Base-by-base conservation (phyloP, 768 basidiomycete species). In the Pholiota conissans region DNA sequence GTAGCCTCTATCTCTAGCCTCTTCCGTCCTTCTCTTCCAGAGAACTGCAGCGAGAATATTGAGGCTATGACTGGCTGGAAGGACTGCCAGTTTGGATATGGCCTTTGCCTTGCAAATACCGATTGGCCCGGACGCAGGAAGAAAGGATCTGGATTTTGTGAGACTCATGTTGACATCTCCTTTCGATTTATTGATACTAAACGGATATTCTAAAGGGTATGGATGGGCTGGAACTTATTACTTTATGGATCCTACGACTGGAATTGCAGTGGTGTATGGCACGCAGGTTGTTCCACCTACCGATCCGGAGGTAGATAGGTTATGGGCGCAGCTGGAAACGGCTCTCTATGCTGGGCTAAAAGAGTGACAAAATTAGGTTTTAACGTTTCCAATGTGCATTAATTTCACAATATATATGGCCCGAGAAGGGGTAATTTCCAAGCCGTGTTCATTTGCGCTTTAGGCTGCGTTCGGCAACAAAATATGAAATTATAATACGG, bases 201-300 rank as follows among this genome's bases (percentile, higher is more conserved):
- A 45, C 48, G 28, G 5, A 24, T 46, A 8, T 4, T 13, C 40
- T 1, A 16, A n/a, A 73, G 73, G 73, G 73, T 65, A 52, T 26
- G 74, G 74, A 22, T 76, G 70, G 70, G 73, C 73, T n/a, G 67
- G 67, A 20, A 74, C 75, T 1, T 68, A 62, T 40, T 68, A 67
- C 49, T 68, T 72, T 29, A 63, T 75, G 50, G 75, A 76, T 55
- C 73, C 73, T 18, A 63, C 60, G 3, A 70, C 72, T 2, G 74
- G 74, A 2, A 63, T 76, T 34, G 73, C 73, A 0, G 63, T 63
- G 4, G 72, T 74, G 0, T 70, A 71, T 54, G 74, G 72, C 13
- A 71, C 72, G 7, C 75, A 76, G 55, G 50, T 75, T 20, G 52
- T 70, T 11, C 71, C 71, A 1, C 56, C 61, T 5, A 26, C 40